Evolutionary conservation across 306 rosid species (phyloP), one percentile per base, ranked within the genome.

Genomic region (Acmispon strigosus): DNA sequence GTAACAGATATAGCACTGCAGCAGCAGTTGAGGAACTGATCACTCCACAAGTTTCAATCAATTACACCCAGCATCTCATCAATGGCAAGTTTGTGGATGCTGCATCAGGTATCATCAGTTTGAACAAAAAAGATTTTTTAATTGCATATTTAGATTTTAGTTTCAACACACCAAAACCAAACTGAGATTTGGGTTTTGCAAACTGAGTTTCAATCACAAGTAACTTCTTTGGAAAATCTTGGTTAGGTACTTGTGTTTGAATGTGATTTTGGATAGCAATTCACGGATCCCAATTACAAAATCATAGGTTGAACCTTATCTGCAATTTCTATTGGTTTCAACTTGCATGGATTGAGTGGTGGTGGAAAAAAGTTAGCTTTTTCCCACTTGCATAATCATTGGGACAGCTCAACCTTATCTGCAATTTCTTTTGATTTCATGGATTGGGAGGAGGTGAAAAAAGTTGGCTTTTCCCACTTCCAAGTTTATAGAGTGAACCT

Each of bases 81-180:
- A 86, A 93, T 84, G 97, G 98, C 1, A 72, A 79, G 18, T 93
- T 90, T 80, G 96, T 90, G 9, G 92, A 93, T 84, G 77, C 98
- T 66, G 94, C 84, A 43, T 88, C 98, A 58, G 98, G 98, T 90
- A 58, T 27, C 2, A 4, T 18, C 36, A 34, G 7, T 51, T 57
- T 54, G 6, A 60, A 27, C 32, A 27, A 27, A 18, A 14, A 10
- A 11, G 45, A 20, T 17, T 37, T 9, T 9, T 59, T 14, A 2
- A 39, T 22, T 13, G 50, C 55, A 62, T 39, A 57, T 27, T 53
- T 39, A 18, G 11, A 15, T 24, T 62, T 43, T 41, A 4, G 20
- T 51, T 65, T 42, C 29, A 17, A 7, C 34, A 0, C 6, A 59
- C 48, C 29, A 55, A 54, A 27, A 27, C 32, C 32, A 27, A 27